Percentiles rank a stretch among this genome's conserved stretches.
Conservation (phyloP, 2,329 filamentous ascomycete genomes). For the Moelleriella libera region DNA sequence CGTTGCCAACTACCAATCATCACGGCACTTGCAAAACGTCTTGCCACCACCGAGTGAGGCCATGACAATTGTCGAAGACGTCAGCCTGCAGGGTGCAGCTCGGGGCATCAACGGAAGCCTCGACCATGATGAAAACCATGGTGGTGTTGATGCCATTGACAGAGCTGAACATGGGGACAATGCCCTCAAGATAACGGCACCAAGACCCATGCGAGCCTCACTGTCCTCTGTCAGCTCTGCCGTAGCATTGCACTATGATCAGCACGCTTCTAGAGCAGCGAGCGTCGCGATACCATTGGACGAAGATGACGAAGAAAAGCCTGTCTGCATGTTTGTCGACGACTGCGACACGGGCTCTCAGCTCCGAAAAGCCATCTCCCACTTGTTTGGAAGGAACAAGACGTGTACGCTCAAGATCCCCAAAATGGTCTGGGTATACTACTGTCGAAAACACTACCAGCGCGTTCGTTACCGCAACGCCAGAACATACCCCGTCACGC, state of each 20-base stretch:
- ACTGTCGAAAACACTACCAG: constrained; percentile 75
- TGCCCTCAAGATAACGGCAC: neutral
- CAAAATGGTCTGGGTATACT: constrained; percentile 56
- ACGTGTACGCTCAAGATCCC: constrained; percentile 59
- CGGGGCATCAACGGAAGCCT: neutral
- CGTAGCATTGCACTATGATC: neutral
- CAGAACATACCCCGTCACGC: constrained; percentile 43
- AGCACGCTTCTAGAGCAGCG: neutral
- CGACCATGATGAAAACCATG: neutral
- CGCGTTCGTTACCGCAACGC: constrained; percentile 55
- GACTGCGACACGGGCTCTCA: constrained; percentile 46
- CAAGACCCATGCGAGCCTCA: neutral
- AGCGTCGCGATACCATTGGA: neutral
- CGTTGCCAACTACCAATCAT: constrained; percentile 1
- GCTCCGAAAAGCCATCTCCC: constrained; percentile 62
- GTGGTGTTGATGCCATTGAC: neutral
- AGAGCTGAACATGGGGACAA: neutral
- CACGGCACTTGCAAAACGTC: constrained; percentile 6
- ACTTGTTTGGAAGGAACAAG: constrained; percentile 77
- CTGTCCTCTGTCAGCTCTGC: neutral
- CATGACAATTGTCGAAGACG: constrained; percentile 4
- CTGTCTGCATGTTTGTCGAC: constrained; percentile 38
- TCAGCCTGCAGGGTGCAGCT: neutral
- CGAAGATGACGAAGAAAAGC: constrained; percentile 11
- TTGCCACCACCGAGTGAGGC: constrained; percentile 6